Evolutionary conservation across 805 yeast genomes (phyloP), one percentile per base, ranked within the genome.

Genomic region (Priceomyces medius): DNA sequence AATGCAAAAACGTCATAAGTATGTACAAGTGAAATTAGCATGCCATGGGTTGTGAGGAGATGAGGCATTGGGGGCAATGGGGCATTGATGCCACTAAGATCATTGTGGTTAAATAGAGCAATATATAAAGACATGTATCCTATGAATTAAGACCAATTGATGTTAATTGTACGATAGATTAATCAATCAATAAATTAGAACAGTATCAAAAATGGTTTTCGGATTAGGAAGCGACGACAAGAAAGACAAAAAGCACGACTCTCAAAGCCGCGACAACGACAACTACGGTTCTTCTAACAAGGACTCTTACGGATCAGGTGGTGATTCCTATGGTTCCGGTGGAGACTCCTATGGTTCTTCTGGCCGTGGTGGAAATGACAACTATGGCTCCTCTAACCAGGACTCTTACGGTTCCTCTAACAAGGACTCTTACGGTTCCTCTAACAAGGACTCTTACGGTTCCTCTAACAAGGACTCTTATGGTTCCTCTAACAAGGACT

Each of bases 141-240:
- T 14, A 8, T n/a, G 14, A 8, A 4, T 20, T 20, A 7, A 4
- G n/a, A 13, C 10, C 32, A 26, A 27, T 24, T 24, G 23, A 35
- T 13, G 3, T 10, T 35, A 35, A 23, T 35, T 20, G n/a, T 14
- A 31, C 16, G 6, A 4, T 31, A 9, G 36, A 27, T 24, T 13
- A 35, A 31, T 26, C 17, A 33, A 43, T 18, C 17, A 26, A 26
- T 9, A 26, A 12, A 17, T 4, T 9, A 32, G 13, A 3, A 32
- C 20, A 17, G 4, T 4, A 31, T 8, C 9, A 16, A 56, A 33
- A 51, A 63, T 62, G 68, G 68, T 55, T 47, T 62, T 63, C 46
- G 68, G 67, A 33, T 59, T 62, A 29, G 66, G 66, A 35, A 50
- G 49, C 37, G 56, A 58, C 53, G 49, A 57, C 44, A 41, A 55